Percentiles rank a stretch among this genome's conserved stretches.
Conservation (phyloP, 106 monocot genomes). For the Acanthochlamys bracteata region DNA sequence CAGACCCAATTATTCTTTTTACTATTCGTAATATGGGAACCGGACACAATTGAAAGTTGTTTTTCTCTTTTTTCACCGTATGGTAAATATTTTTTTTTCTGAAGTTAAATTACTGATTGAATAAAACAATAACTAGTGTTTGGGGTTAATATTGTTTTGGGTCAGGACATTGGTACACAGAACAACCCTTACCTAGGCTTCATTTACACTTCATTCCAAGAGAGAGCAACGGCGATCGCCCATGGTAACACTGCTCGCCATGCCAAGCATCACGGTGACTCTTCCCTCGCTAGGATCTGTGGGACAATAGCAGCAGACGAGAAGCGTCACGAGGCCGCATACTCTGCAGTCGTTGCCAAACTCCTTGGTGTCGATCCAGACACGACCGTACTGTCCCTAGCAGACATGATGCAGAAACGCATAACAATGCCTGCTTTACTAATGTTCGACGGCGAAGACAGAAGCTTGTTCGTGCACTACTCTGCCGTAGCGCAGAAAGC, state of each 20-base stretch:
- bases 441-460: conserved; percentile 1
- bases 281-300: not conserved
- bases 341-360: not conserved
- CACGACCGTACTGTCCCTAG: not conserved
- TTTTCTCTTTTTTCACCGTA: no score
- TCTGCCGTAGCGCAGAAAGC: not conserved
- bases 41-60: no score
- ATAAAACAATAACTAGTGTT: no score
- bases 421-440: conserved; percentile 1
- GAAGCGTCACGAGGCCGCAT: conserved; percentile 11
- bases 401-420: conserved; percentile 5
- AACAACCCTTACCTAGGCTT: conserved; percentile 6
- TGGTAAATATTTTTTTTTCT: no score
- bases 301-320: conserved; percentile 9
- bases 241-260: conserved; percentile 2
- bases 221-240: conserved; percentile 1
- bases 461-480: conserved; percentile 1
- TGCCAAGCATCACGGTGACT: conserved; percentile 2
- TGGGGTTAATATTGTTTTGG: no score
- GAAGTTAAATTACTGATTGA: no score
- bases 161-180: conserved; percentile 3
- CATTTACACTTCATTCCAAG: conserved; percentile 8
- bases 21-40: no score
- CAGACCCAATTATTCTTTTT: no score
- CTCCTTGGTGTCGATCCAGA: not conserved